These are phyloP conservation scores for Saturnispora halmiae DNA, from an alignment of 805 yeast species.

Conservation along the genomic window DNA sequence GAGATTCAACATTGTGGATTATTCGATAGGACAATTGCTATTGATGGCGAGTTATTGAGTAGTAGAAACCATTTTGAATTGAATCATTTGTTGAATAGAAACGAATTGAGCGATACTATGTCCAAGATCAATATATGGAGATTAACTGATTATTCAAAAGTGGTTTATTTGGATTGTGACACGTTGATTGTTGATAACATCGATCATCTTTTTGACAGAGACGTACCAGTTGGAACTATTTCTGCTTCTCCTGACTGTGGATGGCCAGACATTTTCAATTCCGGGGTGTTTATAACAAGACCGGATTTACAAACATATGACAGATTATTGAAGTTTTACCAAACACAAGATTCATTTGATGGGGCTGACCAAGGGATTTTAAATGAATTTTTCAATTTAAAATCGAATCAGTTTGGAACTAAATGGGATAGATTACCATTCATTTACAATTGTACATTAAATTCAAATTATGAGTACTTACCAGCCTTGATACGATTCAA, in stretches of 20 bases:
- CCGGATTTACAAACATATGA: slow-evolving; percentile 41
- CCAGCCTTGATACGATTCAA: slow-evolving; percentile 27
- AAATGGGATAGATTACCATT: slow-evolving; percentile 72
- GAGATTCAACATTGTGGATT: slow-evolving; percentile 12
- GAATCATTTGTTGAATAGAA: slow-evolving; percentile 20
- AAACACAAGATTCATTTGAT: slow-evolving; percentile 43
- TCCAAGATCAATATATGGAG: slow-evolving; percentile 53
- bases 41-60: slow-evolving; percentile 19
- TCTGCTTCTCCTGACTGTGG: slow-evolving; percentile 75
- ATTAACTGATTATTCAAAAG: slow-evolving; percentile 32
- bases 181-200: slow-evolving; percentile 32
- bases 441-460: slow-evolving; percentile 68
- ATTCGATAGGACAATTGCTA: slow-evolving; percentile 17
- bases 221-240: slow-evolving; percentile 21
- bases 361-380: slow-evolving; percentile 91
- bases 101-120: slow-evolving; percentile 31
- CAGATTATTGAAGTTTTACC: slow-evolving; percentile 30
- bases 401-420: slow-evolving; percentile 16
- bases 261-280: slow-evolving; percentile 85
- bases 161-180: slow-evolving; percentile 60
- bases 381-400: slow-evolving; percentile 55
- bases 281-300: slow-evolving; percentile 58
- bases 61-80: slow-evolving; percentile 18
- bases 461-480: slow-evolving; percentile 28
- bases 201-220: slow-evolving; percentile 23